Base-by-base conservation (phyloP, 352 stramenopile species). In the Pilasporangium apinafurcum region DNA sequence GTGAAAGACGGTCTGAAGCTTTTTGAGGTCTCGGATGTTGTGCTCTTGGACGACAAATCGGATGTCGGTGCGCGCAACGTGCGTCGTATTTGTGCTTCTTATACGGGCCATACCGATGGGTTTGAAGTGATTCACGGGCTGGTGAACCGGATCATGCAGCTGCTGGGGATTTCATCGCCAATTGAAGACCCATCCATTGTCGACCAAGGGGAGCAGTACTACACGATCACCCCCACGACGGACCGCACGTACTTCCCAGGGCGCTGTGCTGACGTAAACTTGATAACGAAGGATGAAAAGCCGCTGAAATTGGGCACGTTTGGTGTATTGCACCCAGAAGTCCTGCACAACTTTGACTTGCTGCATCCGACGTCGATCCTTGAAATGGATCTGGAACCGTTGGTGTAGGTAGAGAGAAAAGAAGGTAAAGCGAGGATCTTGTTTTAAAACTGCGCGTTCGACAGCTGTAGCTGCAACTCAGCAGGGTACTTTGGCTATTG, bases 91-190 rank as follows among this genome's bases (percentile, higher is more conserved):
- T 97, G 92, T 37, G 96, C 95, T 24, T 86, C 97, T 16, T 99
- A 99, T 73, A 97, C 95, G 40, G 95, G 96, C 48, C 88, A 87
- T 17, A 98, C 92, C 12, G 94, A 97, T 31, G 96, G 96, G 37
- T 99, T 99, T 59, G 97, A 99, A 66, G 93, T 99, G 17, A 98
- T 99, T 47, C 97, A 99, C 70, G 97, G 97, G 31, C 83, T 99
- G 21, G 90, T 99, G 31, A 96, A 99, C 74, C 84, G 96, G 33
- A 91, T 99, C 62, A 99, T 99, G 95, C 90, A 96, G 56, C 67
- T 99, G 21, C 82, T 98, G 29, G 95, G 97, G 52, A 88, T 99
- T 28, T 77, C 71, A 33, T 89, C 60, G 21, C 48, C 69, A 44
- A 51, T 90, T 22, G 55, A 92, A 72, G 70, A 79, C 66, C 50